Base-by-base conservation (phyloP, 2,329 filamentous ascomycete species). In the Aureobasidium lini region DNA sequence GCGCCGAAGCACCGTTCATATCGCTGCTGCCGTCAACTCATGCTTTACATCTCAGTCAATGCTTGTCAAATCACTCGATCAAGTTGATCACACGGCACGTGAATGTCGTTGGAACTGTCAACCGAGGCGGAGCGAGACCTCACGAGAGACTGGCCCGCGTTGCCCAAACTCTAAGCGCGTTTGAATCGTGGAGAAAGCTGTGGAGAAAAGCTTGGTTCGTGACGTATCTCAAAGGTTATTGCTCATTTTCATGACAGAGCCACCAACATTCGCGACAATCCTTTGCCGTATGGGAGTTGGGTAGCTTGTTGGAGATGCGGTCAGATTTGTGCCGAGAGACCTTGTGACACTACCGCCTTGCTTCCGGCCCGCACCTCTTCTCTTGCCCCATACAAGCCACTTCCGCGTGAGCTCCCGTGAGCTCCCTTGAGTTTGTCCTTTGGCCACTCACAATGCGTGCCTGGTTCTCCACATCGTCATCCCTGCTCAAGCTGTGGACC, bases 401-500 rank as follows among this genome's bases (percentile, higher is more conserved):
- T 57, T 48, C 54, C 54, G 54, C n/a, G 15, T 46, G 47, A 59
- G 48, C 47, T 37, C 3, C 37, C 39, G 31, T 37, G 48, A 52
- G 48, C 57, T 29, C 15, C 32, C 43, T 49, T 31, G 28, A 16
- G 4, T 29, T 52, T 36, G 5, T 10, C 2, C 32, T 52, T 23
- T 53, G 44, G 23, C 59, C 52, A 61, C 23, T 61, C 42, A 61
- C 34, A 29, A 49, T 10, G 50, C 46, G 52, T 61, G 53, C 59
- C 53, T 57, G 44, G 59, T 31, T 15, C 52, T 50, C 50, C 59
- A 48, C 59, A 57, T 15, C 46, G 53, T 61, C 59, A 61, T 61
- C 52, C 52, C 3, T 61, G 40, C 32, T 47, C 53, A 29, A 31
- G 40, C 46, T 29, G 39, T 46, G 42, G 59, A 61, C 59, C 59